phyloP scores from a whole-genome alignment of 495 filamentous ascomycete genomes.

The Neurospora tetraspora region DNA sequence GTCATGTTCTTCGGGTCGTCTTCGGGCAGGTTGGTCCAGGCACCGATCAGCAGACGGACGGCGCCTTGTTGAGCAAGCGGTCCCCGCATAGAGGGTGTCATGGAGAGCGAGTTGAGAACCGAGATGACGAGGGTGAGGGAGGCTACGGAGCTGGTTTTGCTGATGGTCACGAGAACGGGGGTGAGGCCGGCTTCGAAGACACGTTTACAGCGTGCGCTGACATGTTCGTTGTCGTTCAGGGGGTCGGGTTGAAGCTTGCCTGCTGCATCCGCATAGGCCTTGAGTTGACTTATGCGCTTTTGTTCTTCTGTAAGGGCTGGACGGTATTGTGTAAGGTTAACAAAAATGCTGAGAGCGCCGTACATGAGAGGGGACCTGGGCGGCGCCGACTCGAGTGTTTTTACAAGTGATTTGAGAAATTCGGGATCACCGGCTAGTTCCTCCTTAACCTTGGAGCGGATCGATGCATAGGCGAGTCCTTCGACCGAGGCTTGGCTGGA shows the following conservation, averaged over 20 bases:
- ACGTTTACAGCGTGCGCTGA: constrained; percentile 62
- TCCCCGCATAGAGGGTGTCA: constrained; percentile 59
- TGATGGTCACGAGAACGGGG: constrained; percentile 59
- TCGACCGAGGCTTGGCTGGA: constrained; percentile 63
- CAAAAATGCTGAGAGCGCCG: constrained; percentile 71
- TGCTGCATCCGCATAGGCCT: constrained; percentile 80
- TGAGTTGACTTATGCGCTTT: constrained; percentile 79
- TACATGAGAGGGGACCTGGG: constrained; percentile 65
- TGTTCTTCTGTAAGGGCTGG: constrained; percentile 81
- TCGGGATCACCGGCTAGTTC: constrained; percentile 52
- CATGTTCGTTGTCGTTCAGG: constrained; percentile 62
- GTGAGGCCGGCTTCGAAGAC: constrained; percentile 69
- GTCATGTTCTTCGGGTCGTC: constrained; percentile 27
- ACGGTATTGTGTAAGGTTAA: constrained; percentile 73
- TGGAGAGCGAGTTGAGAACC: constrained; percentile 68
- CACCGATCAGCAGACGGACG: constrained; percentile 67
- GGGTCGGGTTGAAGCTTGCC: constrained; percentile 54
- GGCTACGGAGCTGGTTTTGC: constrained; percentile 53
- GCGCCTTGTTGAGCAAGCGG: constrained; percentile 83
- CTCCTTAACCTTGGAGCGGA: constrained; percentile 76
- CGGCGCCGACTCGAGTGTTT: constrained; percentile 47
- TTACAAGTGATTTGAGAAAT: constrained; percentile 59
- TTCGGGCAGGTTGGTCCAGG: constrained; percentile 48
- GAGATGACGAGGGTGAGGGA: constrained; percentile 59
- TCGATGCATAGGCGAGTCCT: constrained; percentile 83